Conservation (phyloP, 305 asterid species). For the Solanum hybrid region DNA sequence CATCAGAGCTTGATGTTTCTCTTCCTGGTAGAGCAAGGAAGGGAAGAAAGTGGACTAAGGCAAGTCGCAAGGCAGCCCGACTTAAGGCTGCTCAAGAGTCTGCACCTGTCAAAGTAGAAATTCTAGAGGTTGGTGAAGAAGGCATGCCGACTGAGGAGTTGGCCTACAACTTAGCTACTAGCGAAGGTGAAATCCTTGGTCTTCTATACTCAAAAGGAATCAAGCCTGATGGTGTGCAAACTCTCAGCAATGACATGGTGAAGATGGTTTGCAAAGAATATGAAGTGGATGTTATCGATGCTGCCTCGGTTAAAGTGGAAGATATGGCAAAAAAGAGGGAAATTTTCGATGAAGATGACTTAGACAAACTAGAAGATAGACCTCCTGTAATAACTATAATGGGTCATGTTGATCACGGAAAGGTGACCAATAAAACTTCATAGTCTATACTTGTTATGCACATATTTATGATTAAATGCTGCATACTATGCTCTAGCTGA, state of each 20-base stretch:
- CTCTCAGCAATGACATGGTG: conserved; percentile 87
- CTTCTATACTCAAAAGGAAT: conserved; percentile 74
- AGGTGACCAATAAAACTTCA: conserved; percentile 39
- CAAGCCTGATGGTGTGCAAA: conserved; percentile 92
- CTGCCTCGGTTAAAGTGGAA: conserved; percentile 53
- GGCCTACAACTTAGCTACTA: conserved; percentile 69
- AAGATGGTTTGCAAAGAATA: conserved; percentile 92
- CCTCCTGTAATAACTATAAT: conserved; percentile 95
- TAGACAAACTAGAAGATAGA: conserved; percentile 74
- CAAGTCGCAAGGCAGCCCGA: conserved; percentile 95
- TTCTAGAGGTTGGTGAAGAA: conserved; percentile 87
- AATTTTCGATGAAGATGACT: conserved; percentile 74
- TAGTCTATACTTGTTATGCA: conserved; percentile 8
- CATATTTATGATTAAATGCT: neutral
- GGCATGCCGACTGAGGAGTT: conserved; percentile 88
- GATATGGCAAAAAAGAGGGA: conserved; percentile 95
- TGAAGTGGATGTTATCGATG: conserved; percentile 89
- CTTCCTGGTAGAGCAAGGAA: conserved; percentile 77
- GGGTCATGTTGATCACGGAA: conserved; percentile 99
- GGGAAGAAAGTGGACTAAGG: conserved; percentile 97
- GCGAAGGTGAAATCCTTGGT: conserved; percentile 91
- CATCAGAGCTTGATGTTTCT: conserved; percentile 56
- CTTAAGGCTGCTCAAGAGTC: conserved; percentile 84
- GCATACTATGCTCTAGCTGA: conserved; percentile 26
- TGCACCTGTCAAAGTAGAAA: conserved; percentile 83